Percentiles rank a stretch among this genome's conserved stretches.
phyloP scores from a whole-genome alignment of 305 asterid species.

The Fraxinus sp. region DNA sequence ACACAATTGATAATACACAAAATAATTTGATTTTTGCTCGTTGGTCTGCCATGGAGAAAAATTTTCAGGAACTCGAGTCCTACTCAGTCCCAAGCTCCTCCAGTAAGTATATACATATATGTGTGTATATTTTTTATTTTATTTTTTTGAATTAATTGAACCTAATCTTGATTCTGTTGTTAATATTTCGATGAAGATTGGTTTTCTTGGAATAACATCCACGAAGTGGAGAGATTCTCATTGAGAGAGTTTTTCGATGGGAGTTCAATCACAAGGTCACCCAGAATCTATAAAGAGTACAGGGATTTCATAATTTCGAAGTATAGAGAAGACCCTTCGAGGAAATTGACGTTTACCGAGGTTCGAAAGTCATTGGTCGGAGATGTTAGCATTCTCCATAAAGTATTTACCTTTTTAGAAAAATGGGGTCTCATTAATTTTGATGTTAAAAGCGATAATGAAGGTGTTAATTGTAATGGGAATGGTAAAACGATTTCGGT shows the following conservation, averaged over 20 bases:
- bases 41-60: constrained; percentile 44
- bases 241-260: constrained; percentile 77
- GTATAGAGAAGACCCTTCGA: constrained; percentile 71
- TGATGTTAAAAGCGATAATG: constrained; percentile 30
- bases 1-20: neutral
- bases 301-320: constrained; percentile 75
- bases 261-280: constrained; percentile 66
- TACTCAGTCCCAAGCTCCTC: constrained; percentile 89
- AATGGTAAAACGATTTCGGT: constrained; percentile 17
- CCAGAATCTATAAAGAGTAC: constrained; percentile 80
- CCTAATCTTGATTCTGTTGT: constrained; percentile 23
- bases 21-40: neutral
- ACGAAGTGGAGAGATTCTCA: constrained; percentile 77
- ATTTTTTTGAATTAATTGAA: neutral
- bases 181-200: constrained; percentile 50
- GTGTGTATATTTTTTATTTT: neutral
- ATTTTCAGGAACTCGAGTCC: constrained; percentile 58
- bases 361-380: constrained; percentile 88
- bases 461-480: constrained; percentile 11
- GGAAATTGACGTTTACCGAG: constrained; percentile 63
- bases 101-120: constrained; percentile 43
- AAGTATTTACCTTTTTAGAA: constrained; percentile 78
- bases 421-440: constrained; percentile 94
- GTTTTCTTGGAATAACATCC: constrained; percentile 79
- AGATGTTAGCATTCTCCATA: constrained; percentile 63